A percentile compares a stretch with the other conserved stretches of the same genome.
Evolutionary conservation across 495 filamentous ascomycete genomes (phyloP).

Genomic region (Penicillium bialowiezense): DNA sequence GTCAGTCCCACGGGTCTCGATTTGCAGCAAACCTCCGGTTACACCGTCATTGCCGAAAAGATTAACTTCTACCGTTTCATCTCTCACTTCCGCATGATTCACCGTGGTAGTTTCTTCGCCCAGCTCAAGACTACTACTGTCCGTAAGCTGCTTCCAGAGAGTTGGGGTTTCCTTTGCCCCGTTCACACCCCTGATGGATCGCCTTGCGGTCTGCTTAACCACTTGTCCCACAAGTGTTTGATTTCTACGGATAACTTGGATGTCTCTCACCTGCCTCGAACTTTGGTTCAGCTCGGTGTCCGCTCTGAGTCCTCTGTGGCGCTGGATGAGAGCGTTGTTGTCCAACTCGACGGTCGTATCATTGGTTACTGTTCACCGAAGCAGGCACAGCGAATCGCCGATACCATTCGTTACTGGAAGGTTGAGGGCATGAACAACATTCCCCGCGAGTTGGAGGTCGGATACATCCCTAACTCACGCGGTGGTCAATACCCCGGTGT

Average conservation of each 20-base stretch:
- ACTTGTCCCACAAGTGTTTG: conserved; percentile 93
- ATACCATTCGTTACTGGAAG: conserved; percentile 90
- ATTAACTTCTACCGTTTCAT: conserved; percentile 99
- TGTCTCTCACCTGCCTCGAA: conserved; percentile 65
- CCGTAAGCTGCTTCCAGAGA: conserved; percentile 90
- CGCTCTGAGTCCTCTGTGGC: conserved; percentile 68
- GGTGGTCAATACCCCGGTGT: conserved; percentile 94
- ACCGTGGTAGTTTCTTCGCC: conserved; percentile 97
- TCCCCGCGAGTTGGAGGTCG: conserved; percentile 85
- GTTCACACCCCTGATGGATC: conserved; percentile 96
- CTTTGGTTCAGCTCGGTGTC: conserved; percentile 76
- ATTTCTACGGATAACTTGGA: conserved; percentile 72
- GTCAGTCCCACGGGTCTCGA: conserved; percentile 87
- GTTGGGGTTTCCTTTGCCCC: conserved; percentile 96
- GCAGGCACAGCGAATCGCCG: conserved; percentile 72
- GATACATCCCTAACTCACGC: conserved; percentile 79
- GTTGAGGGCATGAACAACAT: conserved; percentile 84
- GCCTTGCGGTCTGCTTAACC: conserved; percentile 92
- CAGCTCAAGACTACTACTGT: conserved; percentile 97
- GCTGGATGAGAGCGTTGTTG: conserved; percentile 73
- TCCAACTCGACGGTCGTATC: conserved; percentile 86
- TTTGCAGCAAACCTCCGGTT: conserved; percentile 90
- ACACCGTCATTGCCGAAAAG: conserved; percentile 95
- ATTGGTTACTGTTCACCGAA: conserved; percentile 86
- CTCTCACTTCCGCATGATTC: conserved; percentile 98